Evolutionary conservation across 2,329 filamentous ascomycete species (phyloP), one percentile per base, ranked within the genome.

Genomic region (Penicillium carneum): DNA sequence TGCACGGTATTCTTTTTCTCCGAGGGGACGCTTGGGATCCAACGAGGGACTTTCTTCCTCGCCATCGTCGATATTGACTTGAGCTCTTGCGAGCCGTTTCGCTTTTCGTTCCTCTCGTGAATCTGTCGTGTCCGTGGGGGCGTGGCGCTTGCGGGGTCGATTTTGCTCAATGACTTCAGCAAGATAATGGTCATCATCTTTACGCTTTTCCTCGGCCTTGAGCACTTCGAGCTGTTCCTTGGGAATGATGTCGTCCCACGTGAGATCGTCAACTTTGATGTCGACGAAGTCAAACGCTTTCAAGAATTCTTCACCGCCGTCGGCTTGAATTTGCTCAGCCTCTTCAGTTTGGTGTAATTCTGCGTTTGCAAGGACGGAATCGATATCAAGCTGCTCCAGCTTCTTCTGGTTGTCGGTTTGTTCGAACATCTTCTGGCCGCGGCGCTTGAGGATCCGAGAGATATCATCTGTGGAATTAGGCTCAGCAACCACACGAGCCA

Each of bases 371-470:
- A 99, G 87, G 41, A 99, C 95, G 9, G 93, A 92, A 74, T 99
- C 96, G 69, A 99, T 98, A 75, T 99, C 95, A 26, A 99, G 88
- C 78, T 97, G 93, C 79, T 99, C 95, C 5, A 99, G 84, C 75
- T 96, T 95, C 80, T 94, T 90, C 78, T 99, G 95, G 74, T 99
- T 99, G 61, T 92, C 92, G 11, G 91, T 95, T 76, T 97, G 94
- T 78, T 98, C 94, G 69, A 99, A 99, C 90, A 99, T 96, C 79
- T 95, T 97, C 75, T 97, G 95, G n/a, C 95, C 96, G 69, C 95
- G 90, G 79, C 94, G 93, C 81, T 98, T 98, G 73, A 99, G 86
- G 61, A 99, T 96, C 77, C 91, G 91, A 64, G 95, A 96, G 67
- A 98, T 98, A 73, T 97, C 95, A 67, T 97, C 94, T 0, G 92